Percentiles rank a stretch among this genome's conserved stretches.
Conservation (phyloP, 1,284 basidiomycete species). For the Pyrrhoderma noxium region DNA sequence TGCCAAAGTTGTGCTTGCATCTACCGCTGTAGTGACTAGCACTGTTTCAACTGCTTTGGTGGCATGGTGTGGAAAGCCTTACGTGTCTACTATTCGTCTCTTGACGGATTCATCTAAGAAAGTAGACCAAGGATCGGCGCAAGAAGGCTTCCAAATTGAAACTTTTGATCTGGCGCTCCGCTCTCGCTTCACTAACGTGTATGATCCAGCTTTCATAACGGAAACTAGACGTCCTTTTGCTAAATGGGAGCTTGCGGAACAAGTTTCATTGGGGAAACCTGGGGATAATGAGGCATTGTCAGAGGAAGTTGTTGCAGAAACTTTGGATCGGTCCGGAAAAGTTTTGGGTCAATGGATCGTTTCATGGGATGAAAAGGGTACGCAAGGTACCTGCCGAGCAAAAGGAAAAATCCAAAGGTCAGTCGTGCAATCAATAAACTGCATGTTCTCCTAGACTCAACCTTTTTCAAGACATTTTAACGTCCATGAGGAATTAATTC, state of each 20-base stretch:
- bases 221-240: constrained; percentile 69
- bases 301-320: constrained; percentile 76
- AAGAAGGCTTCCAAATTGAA: constrained; percentile 59
- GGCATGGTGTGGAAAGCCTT: constrained; percentile 39
- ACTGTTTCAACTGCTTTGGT: constrained; percentile 60
- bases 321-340: constrained; percentile 51
- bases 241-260: constrained; percentile 68
- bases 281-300: constrained; percentile 35
- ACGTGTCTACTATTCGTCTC: constrained; percentile 39
- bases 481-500: constrained; percentile 56
- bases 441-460: constrained; percentile 6
- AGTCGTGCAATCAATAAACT: constrained; percentile 20
- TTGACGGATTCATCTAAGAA: constrained; percentile 30
- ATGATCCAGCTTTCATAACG: constrained; percentile 45
- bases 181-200: constrained; percentile 53
- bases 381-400: constrained; percentile 43
- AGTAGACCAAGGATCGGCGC: constrained; percentile 9
- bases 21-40: constrained; percentile 65
- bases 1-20: constrained; percentile 63
- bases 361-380: constrained; percentile 57
- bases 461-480: constrained; percentile 59
- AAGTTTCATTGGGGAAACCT: constrained; percentile 40
- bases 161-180: constrained; percentile 59
- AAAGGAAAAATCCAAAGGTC: constrained; percentile 56
- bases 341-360: constrained; percentile 75